Conservation (phyloP, 2,329 filamentous ascomycete genomes). For the Madurella fahalii region DNA sequence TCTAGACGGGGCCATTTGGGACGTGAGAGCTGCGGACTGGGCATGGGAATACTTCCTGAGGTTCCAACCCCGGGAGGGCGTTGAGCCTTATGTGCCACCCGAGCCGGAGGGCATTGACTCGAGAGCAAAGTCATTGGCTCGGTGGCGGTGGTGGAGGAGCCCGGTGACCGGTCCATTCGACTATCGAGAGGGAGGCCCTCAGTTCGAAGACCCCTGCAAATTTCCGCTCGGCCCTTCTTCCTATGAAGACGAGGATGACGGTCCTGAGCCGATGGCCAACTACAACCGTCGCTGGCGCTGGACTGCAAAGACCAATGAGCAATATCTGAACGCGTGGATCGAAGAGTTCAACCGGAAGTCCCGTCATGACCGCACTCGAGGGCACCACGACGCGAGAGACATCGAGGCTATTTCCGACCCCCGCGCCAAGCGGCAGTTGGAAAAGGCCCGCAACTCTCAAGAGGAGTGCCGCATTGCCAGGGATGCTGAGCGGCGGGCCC, state of each 20-base stretch:
- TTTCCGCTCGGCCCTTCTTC: not conserved
- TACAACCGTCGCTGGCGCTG: conserved; percentile 9
- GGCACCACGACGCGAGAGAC: too few relatives aligned
- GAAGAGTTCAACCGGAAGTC: too few relatives aligned
- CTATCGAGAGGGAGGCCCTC: conserved; percentile 17
- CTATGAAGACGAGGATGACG: not conserved
- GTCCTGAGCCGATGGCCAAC: not conserved
- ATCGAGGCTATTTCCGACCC: too few relatives aligned
- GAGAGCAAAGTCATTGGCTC: not conserved
- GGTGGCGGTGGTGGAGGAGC: conserved; percentile 1
- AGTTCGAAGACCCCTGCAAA: conserved; percentile 13
- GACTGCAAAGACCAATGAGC: not conserved
- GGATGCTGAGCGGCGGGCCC: not conserved
- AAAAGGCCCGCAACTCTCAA: not conserved
- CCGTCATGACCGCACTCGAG: too few relatives aligned
- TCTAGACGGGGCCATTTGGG: not conserved
- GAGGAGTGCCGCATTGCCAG: not conserved
- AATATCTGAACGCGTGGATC: not conserved
- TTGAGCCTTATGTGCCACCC: not conserved
- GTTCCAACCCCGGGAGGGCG: not conserved
- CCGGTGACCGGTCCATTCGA: conserved; percentile 1
- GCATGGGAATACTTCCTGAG: conserved; percentile 1
- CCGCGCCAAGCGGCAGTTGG: not conserved
- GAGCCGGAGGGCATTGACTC: not conserved
- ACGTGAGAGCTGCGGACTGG: not conserved